Evolutionary conservation across 352 stramenopile genomes (phyloP).

Genomic region (Elongisporangium senticosum): DNA sequence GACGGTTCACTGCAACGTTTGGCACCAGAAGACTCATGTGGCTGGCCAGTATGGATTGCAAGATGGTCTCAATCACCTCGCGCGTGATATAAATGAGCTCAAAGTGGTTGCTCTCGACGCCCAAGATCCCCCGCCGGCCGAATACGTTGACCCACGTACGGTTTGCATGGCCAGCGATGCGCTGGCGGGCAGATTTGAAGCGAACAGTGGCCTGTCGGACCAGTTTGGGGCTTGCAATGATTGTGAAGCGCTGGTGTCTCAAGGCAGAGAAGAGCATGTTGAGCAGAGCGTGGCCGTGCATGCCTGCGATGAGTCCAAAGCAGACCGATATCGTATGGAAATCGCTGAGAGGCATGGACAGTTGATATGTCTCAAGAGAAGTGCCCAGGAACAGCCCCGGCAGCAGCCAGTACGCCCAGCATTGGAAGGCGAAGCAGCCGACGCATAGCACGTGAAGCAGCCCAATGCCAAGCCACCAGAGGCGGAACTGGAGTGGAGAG

Average conservation of each 20-base stretch:
- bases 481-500: not conserved
- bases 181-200: too few relatives aligned
- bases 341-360: too few relatives aligned
- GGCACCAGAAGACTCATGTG: constrained; percentile 22
- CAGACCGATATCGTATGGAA: too few relatives aligned
- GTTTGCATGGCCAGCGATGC: too few relatives aligned
- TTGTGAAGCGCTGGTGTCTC: not conserved
- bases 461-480: constrained; percentile 12
- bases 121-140: too few relatives aligned
- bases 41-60: constrained; percentile 20
- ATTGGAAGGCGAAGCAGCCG: constrained; percentile 6
- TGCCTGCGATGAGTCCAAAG: not conserved
- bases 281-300: not conserved
- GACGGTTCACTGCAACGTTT: constrained; percentile 10
- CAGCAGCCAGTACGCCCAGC: constrained; percentile 6
- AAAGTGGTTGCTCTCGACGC: too few relatives aligned
- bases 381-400: not conserved
- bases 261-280: not conserved
- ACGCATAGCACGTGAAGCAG: constrained; percentile 8
- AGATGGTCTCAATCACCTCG: constrained; percentile 16
- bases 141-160: too few relatives aligned
- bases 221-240: not conserved
- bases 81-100: not conserved
- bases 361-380: too few relatives aligned
- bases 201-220: too few relatives aligned